Evolutionary conservation across 2,329 filamentous ascomycete species (phyloP).

Genomic region (Coniosporium tulheliwenetii): DNA sequence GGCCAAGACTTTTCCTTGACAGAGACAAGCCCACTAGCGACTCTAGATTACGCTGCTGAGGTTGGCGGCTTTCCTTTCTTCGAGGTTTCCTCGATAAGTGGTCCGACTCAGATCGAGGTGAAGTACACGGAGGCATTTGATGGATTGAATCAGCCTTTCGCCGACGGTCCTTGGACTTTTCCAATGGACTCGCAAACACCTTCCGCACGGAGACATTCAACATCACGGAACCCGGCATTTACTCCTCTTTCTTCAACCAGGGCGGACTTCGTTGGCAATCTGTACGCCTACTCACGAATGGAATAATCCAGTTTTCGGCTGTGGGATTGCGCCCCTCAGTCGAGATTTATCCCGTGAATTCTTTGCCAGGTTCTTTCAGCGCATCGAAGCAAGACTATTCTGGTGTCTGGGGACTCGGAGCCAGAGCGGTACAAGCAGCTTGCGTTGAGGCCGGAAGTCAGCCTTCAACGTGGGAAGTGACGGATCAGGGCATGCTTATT

Average conservation of each 20-base stretch:
- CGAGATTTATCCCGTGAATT: constrained; percentile 6
- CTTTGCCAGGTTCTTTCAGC: constrained; percentile 15
- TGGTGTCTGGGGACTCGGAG: constrained; percentile 23
- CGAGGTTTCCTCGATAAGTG: constrained; percentile 10
- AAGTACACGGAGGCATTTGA: constrained; percentile 20
- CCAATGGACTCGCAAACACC: constrained; percentile 14
- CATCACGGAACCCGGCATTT: constrained; percentile 13
- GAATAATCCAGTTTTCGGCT: constrained; percentile 13
- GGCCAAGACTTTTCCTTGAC: background rate
- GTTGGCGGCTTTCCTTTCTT: constrained; percentile 19
- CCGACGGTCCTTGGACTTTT: constrained; percentile 19
- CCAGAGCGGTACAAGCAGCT: constrained; percentile 14
- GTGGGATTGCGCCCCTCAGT: constrained; percentile 19
- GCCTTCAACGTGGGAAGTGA: constrained; percentile 19
- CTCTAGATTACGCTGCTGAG: constrained; percentile 17
- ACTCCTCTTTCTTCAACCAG: constrained; percentile 21
- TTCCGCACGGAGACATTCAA: constrained; percentile 25
- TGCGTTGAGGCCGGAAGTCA: constrained; percentile 23
- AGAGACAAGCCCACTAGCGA: constrained; percentile 3
- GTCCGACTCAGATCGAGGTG: constrained; percentile 17
- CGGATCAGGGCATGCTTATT: constrained; percentile 18
- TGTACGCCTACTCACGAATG: constrained; percentile 19
- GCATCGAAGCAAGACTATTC: constrained; percentile 16
- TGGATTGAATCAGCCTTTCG: constrained; percentile 11
- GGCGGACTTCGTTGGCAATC: constrained; percentile 26